phyloP scores from a whole-genome alignment of 2,329 filamentous ascomycete genomes.

The Fusarium sp. region DNA sequence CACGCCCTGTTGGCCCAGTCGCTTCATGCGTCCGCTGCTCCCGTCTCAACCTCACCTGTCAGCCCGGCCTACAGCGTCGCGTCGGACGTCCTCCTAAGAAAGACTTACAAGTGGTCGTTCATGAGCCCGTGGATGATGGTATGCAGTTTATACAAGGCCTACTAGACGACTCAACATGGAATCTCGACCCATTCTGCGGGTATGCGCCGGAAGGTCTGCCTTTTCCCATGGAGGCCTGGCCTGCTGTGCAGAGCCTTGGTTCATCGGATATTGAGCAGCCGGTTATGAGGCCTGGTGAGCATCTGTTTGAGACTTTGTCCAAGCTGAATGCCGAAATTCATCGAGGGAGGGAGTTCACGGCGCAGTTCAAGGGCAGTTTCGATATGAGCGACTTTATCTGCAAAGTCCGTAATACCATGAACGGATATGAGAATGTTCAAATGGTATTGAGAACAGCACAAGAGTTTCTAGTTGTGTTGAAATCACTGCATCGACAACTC shows the following conservation, averaged over 20 bases:
- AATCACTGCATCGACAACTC: conserved; percentile 41
- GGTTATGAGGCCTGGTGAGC: conserved; percentile 17
- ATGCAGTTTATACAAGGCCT: conserved; percentile 35
- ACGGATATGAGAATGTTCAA: conserved; percentile 40
- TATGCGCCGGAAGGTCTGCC: conserved; percentile 21
- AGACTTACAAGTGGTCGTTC: conserved; percentile 10
- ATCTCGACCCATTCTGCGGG: conserved; percentile 28
- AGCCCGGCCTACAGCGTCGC: conserved; percentile 47
- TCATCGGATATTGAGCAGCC: conserved; percentile 6
- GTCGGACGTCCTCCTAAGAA: conserved; percentile 48
- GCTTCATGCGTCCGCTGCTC: conserved; percentile 46
- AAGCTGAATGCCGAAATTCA: conserved; percentile 41
- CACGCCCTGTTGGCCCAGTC: conserved; percentile 37
- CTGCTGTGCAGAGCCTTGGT: conserved; percentile 25
- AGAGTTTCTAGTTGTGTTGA: conserved; percentile 45
- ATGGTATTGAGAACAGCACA: conserved; percentile 38
- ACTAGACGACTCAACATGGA: conserved; percentile 31
- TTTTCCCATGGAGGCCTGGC: conserved; percentile 40
- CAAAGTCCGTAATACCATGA: conserved; percentile 7
- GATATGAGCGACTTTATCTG: conserved; percentile 35
- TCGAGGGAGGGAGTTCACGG: conserved; percentile 24
- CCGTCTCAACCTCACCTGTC: conserved; percentile 46
- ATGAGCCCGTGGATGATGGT: conserved; percentile 5
- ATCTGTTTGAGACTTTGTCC: conserved; percentile 38
- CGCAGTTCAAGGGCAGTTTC: conserved; percentile 1